Conservation (phyloP, 495 filamentous ascomycete genomes). For the Neurospora cerealis region DNA sequence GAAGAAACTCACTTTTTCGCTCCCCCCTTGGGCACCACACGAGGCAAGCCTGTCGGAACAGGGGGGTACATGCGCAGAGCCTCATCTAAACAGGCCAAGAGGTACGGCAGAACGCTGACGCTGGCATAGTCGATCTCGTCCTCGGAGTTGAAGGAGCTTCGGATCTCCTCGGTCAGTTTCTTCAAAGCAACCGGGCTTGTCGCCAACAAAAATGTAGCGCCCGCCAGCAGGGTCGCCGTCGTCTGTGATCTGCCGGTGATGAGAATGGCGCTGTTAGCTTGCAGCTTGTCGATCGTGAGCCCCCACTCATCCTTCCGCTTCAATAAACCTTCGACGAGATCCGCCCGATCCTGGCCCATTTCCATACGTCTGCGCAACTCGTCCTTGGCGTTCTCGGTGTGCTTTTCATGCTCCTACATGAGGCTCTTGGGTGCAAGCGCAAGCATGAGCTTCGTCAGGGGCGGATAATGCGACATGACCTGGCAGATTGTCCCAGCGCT, state of each 20-base stretch:
- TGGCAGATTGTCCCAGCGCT: constrained; percentile 27
- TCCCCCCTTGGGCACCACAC: constrained; percentile 37
- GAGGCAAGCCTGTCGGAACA: constrained; percentile 34
- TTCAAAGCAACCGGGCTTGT: constrained; percentile 32
- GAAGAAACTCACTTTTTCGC: constrained; percentile 34
- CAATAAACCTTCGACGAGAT: constrained; percentile 42
- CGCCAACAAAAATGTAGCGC: constrained; percentile 41
- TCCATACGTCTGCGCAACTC: constrained; percentile 36
- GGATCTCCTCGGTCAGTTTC: constrained; percentile 42
- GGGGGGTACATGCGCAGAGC: constrained; percentile 51
- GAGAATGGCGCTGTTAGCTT: constrained; percentile 31
- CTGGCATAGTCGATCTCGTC: constrained; percentile 42
- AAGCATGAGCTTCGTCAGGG: constrained; percentile 17
- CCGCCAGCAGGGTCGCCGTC: constrained; percentile 44
- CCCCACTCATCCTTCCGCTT: constrained; percentile 36
- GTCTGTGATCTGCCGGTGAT: constrained; percentile 53
- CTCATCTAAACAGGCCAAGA: constrained; percentile 49
- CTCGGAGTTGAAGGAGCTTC: constrained; percentile 35
- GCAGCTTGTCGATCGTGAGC: constrained; percentile 28
- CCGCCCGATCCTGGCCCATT: constrained; percentile 26
- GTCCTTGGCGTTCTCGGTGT: constrained; percentile 23
- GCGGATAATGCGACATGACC: constrained; percentile 19
- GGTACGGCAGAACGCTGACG: constrained; percentile 40
- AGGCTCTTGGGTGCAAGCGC: constrained; percentile 13
- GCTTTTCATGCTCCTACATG: constrained; percentile 23